A percentile compares a stretch with the other conserved stretches of the same genome.
Evolutionary conservation across 768 basidiomycete genomes (phyloP).

Genomic region (Lentinula raphanica): DNA sequence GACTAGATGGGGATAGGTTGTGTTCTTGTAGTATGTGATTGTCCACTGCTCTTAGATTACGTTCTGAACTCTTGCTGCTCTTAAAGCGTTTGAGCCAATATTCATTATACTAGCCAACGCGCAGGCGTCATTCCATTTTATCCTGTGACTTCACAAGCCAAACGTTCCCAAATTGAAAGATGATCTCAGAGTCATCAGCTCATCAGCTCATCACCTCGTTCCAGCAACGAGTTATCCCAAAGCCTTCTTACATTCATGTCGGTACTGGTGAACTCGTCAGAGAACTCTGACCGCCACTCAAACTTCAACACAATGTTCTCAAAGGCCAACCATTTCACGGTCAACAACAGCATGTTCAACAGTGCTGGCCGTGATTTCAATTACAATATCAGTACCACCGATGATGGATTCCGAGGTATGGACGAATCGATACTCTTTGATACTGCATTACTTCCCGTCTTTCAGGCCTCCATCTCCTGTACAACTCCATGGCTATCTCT

Average conservation of each 20-base stretch:
- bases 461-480: not conserved
- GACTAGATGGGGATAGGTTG: constrained; percentile 28
- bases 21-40: not conserved
- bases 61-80: no score
- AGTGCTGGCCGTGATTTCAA: not conserved
- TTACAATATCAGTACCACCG: not conserved
- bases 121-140: no score
- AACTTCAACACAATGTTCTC: no score
- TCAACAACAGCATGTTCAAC: not conserved
- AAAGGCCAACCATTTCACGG: not conserved
- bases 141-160: no score
- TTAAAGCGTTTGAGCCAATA: no score
- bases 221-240: no score
- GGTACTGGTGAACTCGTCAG: not conserved
- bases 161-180: no score
- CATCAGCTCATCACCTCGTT: no score
- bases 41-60: no score
- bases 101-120: no score
- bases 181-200: no score
- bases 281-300: not conserved
- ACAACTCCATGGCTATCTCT: not conserved
- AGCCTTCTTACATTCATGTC: not conserved
- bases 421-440: not conserved
- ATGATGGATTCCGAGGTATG: not conserved
- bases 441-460: not conserved